Base-by-base conservation (phyloP, 768 basidiomycete species). In the Leucocoprinus sp. region DNA sequence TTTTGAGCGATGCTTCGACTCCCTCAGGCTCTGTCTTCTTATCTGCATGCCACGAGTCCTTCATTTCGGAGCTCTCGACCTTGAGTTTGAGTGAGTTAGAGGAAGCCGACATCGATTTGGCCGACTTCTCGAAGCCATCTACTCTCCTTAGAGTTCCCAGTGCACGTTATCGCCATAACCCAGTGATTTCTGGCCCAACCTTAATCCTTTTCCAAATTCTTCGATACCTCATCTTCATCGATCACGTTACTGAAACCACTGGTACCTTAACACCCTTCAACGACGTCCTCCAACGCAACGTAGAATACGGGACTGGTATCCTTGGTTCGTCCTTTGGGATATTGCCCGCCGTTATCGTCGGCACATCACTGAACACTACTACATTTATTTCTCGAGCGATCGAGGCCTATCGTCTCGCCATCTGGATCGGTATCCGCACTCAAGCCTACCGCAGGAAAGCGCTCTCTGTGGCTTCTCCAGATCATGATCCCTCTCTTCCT, bases 261-360 rank as follows among this genome's bases (percentile, higher is more conserved):
- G 34, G 39, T 31, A 50, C 52, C 5, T 29, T 43, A n/a, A 52
- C 49, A n/a, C 49, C 56, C 9, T 64, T 66, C 43, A 40, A 45
- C 5, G 57, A 65, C 23, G 37, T 57, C 24, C 53, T 74, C 21
- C 51, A 58, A 45, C 31, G 42, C 23, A 75, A 76, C 50, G 34
- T 52, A 28, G 47, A 60, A 11, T 54, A 69, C 36, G 51, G 46
- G 2, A 29, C 63, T 17, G 72, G 74, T 9, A 53, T 76, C 39
- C 56, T 76, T 5, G 76, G 72, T 3, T 73, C 77, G 57, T 78
- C 76, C n/a, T 77, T 75, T 37, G 78, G 77, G 22, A 67, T 78
- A 43, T 60, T 80, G 34, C 62, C 72, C 14, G 76, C 78, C 6
- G 72, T 72, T 44, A 70, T 76, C 12, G 71, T 72, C 3, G 71